Evolutionary conservation across 768 basidiomycete genomes (phyloP).

Genomic region (Dacryopinax primogenitus): DNA sequence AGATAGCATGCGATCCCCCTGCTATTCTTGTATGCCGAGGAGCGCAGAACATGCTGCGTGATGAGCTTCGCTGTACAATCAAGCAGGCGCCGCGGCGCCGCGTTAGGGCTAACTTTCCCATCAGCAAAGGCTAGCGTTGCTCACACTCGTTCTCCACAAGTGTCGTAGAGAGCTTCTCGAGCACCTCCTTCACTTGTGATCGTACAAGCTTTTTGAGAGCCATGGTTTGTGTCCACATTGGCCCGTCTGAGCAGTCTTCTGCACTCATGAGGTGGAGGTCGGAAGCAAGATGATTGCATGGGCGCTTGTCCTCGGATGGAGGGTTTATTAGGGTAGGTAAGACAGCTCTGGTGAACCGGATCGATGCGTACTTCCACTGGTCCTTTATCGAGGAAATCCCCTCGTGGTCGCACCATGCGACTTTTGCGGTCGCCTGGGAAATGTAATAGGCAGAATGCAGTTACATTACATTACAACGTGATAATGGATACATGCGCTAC

Average conservation of each 20-base stretch:
- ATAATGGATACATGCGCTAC: not conserved
- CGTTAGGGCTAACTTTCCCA: not conserved
- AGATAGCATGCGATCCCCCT: not conserved
- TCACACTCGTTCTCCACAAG: not conserved
- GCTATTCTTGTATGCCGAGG: not conserved
- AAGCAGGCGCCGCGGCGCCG: not conserved
- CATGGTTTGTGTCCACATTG: not conserved
- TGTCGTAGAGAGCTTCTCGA: not conserved
- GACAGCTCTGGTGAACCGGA: not conserved
- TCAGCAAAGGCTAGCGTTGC: too few relatives aligned
- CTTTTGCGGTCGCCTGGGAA: not conserved
- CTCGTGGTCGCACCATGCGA: not conserved
- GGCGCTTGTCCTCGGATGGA: not conserved
- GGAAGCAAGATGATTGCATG: slow-evolving; percentile 9
- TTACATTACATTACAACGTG: not conserved
- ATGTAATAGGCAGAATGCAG: not conserved
- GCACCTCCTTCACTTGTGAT: not conserved
- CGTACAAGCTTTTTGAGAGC: not conserved
- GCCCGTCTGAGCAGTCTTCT: not conserved
- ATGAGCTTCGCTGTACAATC: not conserved
- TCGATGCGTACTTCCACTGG: not conserved
- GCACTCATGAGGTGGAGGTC: not conserved
- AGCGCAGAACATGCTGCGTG: not conserved
- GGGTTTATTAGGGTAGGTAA: not conserved
- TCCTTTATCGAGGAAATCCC: not conserved